A percentile compares a stretch with the other conserved stretches of the same genome.
Conservation (phyloP, 1,284 basidiomycete species). For the Gomphus bonarii region DNA sequence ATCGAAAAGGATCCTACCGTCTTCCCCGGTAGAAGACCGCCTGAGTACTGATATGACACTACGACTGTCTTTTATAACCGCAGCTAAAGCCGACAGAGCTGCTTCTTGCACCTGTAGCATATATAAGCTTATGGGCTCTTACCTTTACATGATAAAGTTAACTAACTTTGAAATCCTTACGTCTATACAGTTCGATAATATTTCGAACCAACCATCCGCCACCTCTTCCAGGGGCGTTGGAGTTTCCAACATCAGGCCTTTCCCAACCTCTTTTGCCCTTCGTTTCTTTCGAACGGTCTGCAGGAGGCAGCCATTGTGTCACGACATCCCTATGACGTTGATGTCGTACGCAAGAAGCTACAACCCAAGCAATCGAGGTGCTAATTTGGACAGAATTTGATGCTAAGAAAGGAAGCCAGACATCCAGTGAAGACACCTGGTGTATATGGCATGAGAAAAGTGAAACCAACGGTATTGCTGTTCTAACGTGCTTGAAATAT, state of each 20-base stretch:
- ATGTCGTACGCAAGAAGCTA: constrained; percentile 41
- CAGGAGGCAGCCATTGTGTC: constrained; percentile 51
- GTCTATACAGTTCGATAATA: constrained; percentile 36
- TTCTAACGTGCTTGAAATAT: constrained; percentile 45
- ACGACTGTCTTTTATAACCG: constrained; percentile 57
- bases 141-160: neutral
- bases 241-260: constrained; percentile 30
- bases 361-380: constrained; percentile 45
- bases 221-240: constrained; percentile 30
- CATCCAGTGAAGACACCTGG: constrained; percentile 41
- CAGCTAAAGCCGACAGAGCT: constrained; percentile 55
- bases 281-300: constrained; percentile 42
- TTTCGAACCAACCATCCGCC: constrained; percentile 52
- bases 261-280: constrained; percentile 62
- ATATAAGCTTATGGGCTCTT: neutral
- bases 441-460: neutral
- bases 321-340: constrained; percentile 47
- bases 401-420: constrained; percentile 52
- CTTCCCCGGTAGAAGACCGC: constrained; percentile 29
- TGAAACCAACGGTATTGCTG: neutral
- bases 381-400: constrained; percentile 30
- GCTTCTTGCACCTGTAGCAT: constrained; percentile 54
- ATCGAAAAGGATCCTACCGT: constrained; percentile 20
- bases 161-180: constrained; percentile 42
- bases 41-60: constrained; percentile 37